These are phyloP conservation scores for Apiospora koreana DNA, from an alignment of 2,329 filamentous ascomycete genomes.

Conservation along the genomic window DNA sequence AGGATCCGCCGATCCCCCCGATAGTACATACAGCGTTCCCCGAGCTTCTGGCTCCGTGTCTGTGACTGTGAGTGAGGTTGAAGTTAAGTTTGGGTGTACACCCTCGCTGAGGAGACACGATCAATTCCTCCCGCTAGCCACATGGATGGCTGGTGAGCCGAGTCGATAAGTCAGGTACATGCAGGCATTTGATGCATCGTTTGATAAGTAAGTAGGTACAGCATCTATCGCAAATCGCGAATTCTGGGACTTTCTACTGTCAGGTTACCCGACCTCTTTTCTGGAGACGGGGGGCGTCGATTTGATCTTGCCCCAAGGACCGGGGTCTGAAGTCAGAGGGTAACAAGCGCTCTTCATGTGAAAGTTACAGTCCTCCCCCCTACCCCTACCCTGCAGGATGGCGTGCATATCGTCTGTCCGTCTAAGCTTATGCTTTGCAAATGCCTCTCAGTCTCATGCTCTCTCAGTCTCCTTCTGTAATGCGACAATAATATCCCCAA, in stretches of 20 bases:
- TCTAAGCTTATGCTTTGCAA: neutral
- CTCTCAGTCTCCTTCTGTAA: neutral
- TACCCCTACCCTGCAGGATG: neutral
- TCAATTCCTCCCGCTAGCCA: neutral
- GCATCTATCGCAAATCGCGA: neutral
- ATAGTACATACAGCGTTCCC: neutral
- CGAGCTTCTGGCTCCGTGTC: neutral
- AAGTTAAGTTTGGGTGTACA: neutral
- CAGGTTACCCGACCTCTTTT: too few relatives aligned
- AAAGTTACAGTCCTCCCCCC: neutral
- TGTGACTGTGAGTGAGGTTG: neutral
- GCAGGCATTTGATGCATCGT: neutral
- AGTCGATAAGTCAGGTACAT: neutral
- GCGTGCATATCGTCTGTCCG: slow-evolving; percentile 1
- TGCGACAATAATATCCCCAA: neutral
- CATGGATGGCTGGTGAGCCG: neutral
- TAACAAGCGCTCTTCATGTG: neutral
- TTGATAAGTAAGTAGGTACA: neutral
- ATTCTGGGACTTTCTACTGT: neutral
- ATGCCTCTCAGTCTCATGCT: neutral
- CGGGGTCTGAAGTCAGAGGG: neutral
- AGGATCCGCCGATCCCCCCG: slow-evolving; percentile 7
- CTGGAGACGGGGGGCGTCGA: neutral
- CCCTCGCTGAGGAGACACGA: neutral
- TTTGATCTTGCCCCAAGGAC: neutral